These are phyloP conservation scores for Didymellaceae sp. DNA, from an alignment of 2,329 filamentous ascomycete genomes.

Conservation along the genomic window DNA sequence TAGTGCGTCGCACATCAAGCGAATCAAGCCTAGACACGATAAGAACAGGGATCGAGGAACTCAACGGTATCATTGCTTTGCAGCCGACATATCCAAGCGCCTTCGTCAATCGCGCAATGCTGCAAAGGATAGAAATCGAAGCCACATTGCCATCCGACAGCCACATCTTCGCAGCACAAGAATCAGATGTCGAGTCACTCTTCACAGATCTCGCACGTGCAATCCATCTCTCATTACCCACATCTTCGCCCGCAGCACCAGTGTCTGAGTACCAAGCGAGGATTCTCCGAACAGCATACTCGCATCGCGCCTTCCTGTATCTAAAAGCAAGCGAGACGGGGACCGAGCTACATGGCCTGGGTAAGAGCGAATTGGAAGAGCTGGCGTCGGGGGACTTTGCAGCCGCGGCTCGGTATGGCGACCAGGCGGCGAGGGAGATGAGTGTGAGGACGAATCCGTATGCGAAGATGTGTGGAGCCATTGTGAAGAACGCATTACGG, in stretches of 20 bases:
- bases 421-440: conserved; percentile 63
- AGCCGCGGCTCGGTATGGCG: conserved; percentile 62
- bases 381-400: conserved; percentile 63
- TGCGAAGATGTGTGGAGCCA: conserved; percentile 67
- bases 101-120: conserved; percentile 76
- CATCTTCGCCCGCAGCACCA: conserved; percentile 49
- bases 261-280: conserved; percentile 63
- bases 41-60: conserved; percentile 36
- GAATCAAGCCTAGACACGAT: conserved; percentile 22
- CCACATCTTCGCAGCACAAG: conserved; percentile 24
- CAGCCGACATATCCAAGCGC: conserved; percentile 73
- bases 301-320: conserved; percentile 66
- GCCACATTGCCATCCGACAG: neutral
- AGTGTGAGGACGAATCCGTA: conserved; percentile 68
- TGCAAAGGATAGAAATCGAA: conserved; percentile 60
- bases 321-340: conserved; percentile 49
- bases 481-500: conserved; percentile 65
- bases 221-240: conserved; percentile 60
- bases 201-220: conserved; percentile 53
- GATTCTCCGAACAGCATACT: conserved; percentile 73
- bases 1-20: conserved; percentile 46
- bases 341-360: conserved; percentile 42
- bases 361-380: conserved; percentile 58
- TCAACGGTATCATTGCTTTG: conserved; percentile 64
- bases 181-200: conserved; percentile 22